phyloP scores from a whole-genome alignment of 2,329 filamentous ascomycete species.

The Phoma sp. region DNA sequence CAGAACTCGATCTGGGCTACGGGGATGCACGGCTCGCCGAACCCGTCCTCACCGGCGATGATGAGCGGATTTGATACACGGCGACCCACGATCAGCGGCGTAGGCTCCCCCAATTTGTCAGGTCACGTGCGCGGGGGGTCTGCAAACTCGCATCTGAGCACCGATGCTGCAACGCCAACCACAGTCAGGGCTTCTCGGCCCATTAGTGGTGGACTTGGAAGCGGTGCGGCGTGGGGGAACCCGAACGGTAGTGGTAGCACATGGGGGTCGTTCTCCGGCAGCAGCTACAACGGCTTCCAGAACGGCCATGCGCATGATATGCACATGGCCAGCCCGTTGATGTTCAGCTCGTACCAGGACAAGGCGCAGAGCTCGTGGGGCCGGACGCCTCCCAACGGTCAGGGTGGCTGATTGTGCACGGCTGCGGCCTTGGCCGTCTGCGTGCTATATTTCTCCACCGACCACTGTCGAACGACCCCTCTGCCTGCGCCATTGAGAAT shows the following conservation, averaged over 20 bases:
- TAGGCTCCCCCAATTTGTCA: constrained; percentile 39
- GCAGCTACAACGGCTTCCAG: constrained; percentile 27
- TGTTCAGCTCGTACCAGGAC: constrained; percentile 50
- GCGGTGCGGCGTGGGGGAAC: constrained; percentile 43
- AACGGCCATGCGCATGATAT: constrained; percentile 26
- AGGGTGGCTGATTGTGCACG: constrained; percentile 43
- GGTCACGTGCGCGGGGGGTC: constrained; percentile 55
- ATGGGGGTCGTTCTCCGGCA: constrained; percentile 28
- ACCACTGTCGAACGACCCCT: background rate
- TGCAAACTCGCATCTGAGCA: constrained; percentile 50
- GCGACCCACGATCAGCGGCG: constrained; percentile 42
- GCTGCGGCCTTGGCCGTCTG: constrained; percentile 4
- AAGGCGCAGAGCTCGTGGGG: constrained; percentile 40
- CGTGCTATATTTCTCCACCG: constrained; percentile 4
- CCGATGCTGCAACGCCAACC: constrained; percentile 27
- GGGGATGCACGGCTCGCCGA: constrained; percentile 38
- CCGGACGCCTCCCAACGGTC: constrained; percentile 47
- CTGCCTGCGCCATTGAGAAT: background rate
- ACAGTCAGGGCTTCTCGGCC: constrained; percentile 26
- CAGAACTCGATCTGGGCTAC: constrained; percentile 48
- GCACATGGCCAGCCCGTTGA: constrained; percentile 49
- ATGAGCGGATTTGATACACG: constrained; percentile 26
- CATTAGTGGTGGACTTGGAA: constrained; percentile 40
- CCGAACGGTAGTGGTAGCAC: constrained; percentile 28
- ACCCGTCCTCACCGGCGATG: constrained; percentile 39